Percentiles rank a stretch among this genome's conserved stretches.
Conservation (phyloP, 2,329 filamentous ascomycete species). For the Colletotrichum brevisporum region DNA sequence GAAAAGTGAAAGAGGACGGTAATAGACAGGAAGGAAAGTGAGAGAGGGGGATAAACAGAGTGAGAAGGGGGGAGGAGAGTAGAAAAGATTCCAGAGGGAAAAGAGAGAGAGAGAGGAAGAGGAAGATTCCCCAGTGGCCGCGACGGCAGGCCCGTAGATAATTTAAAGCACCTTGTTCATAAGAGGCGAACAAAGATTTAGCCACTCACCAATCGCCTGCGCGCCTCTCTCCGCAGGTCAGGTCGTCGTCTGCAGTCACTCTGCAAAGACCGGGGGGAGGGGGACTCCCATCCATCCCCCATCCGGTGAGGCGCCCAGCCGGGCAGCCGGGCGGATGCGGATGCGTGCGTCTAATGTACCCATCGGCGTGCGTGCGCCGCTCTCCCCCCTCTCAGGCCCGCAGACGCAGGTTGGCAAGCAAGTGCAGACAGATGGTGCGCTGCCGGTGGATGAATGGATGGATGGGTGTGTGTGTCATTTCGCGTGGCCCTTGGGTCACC, state of each 20-base stretch:
- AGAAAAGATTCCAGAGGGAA: background rate
- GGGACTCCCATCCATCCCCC: background rate
- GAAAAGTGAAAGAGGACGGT: background rate
- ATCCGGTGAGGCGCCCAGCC: conserved; percentile 31
- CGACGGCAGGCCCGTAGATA: conserved; percentile 36
- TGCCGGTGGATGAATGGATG: conserved; percentile 23
- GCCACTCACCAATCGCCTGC: conserved; percentile 23
- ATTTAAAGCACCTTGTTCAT: conserved; percentile 30
- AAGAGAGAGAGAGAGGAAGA: conserved; percentile 11
- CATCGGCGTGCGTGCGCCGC: conserved; percentile 17
- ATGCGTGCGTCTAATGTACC: conserved; percentile 30
- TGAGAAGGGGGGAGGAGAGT: background rate
- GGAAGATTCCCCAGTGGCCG: conserved; percentile 3
- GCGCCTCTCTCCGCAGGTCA: conserved; percentile 10
- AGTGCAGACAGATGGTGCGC: background rate
- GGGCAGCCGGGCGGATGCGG: conserved; percentile 32
- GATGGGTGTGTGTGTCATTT: conserved; percentile 33
- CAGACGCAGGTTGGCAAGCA: too few species aligned
- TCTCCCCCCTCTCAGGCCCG: too few species aligned
- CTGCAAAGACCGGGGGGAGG: conserved; percentile 4
- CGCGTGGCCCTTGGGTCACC: conserved; percentile 25
- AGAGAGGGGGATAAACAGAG: conserved; percentile 2
- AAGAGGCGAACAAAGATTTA: conserved; percentile 19
- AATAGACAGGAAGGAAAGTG: background rate
- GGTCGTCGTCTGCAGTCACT: conserved; percentile 21